These are phyloP conservation scores for Elongisporangium anandrum DNA, from an alignment of 352 stramenopile genomes.

Conservation along the genomic window DNA sequence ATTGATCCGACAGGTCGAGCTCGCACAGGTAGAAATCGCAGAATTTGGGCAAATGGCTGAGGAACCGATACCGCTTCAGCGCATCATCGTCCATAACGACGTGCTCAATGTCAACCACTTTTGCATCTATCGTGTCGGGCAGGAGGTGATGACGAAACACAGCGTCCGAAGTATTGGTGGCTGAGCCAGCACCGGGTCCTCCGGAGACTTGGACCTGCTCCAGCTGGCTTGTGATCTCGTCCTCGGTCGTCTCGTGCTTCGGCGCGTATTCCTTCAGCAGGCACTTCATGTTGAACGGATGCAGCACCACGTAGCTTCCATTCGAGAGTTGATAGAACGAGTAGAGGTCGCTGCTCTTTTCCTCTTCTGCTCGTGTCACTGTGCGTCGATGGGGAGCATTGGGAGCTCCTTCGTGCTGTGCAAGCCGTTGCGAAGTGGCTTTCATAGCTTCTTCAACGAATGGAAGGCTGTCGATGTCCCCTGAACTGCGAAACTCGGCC, in stretches of 20 bases:
- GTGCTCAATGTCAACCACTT: conserved; percentile 83
- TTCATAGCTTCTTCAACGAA: conserved; percentile 81
- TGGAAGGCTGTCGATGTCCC: conserved; percentile 67
- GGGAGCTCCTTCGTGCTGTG: conserved; percentile 11
- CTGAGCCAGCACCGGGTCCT: background rate
- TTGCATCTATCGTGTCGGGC: conserved; percentile 45
- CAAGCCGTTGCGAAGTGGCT: conserved; percentile 57
- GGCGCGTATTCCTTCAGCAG: conserved; percentile 70
- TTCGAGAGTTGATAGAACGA: conserved; percentile 86
- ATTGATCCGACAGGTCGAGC: conserved; percentile 62
- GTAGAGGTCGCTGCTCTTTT: conserved; percentile 38
- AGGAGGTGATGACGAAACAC: conserved; percentile 45
- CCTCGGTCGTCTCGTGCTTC: conserved; percentile 16
- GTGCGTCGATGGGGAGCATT: background rate
- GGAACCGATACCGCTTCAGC: conserved; percentile 81
- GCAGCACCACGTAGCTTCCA: conserved; percentile 85
- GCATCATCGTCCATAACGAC: conserved; percentile 84
- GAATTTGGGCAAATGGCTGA: conserved; percentile 81
- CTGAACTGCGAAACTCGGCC: conserved; percentile 62
- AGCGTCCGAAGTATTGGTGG: conserved; percentile 2
- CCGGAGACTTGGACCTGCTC: background rate
- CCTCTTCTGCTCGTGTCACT: conserved; percentile 1
- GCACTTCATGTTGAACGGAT: conserved; percentile 89
- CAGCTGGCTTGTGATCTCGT: background rate
- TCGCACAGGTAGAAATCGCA: conserved; percentile 89